Percentiles rank a stretch among this genome's conserved stretches.
Conservation (phyloP, 352 stramenopile species). For the Thraustotheca clavata region DNA sequence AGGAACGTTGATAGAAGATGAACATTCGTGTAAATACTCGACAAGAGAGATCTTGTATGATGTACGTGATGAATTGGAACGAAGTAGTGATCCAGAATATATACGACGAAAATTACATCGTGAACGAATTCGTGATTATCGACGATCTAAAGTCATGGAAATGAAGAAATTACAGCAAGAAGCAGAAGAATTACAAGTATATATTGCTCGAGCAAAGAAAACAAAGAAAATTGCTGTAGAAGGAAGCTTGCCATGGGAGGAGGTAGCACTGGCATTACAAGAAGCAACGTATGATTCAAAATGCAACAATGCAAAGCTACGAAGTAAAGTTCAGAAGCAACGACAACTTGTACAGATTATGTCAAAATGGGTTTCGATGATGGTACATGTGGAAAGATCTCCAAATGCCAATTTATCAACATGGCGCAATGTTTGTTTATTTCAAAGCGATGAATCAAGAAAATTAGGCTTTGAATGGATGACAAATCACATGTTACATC, state of each 20-base stretch:
- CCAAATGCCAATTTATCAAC: not conserved
- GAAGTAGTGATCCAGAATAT: not conserved
- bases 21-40: too few species aligned
- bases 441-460: constrained; percentile 1
- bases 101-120: constrained; percentile 1
- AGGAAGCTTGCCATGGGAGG: not conserved
- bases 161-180: not conserved
- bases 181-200: not conserved
- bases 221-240: not conserved
- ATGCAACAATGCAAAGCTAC: not conserved
- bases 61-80: not conserved
- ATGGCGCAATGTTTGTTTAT: constrained; percentile 3
- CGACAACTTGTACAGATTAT: not conserved
- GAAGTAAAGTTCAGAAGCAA: not conserved
- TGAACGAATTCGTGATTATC: constrained; percentile 15
- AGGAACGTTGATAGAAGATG: too few species aligned
- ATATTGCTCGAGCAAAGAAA: not conserved
- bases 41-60: constrained; percentile 13
- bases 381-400: not conserved
- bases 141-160: not conserved
- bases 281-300: not conserved
- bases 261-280: not conserved
- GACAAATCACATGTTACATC: constrained; percentile 18
- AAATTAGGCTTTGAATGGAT: constrained; percentile 15
- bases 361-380: constrained; percentile 1